A percentile compares a stretch with the other conserved stretches of the same genome.
Evolutionary conservation across 495 filamentous ascomycete genomes (phyloP).

Genomic region (Penicillium turbatum): DNA sequence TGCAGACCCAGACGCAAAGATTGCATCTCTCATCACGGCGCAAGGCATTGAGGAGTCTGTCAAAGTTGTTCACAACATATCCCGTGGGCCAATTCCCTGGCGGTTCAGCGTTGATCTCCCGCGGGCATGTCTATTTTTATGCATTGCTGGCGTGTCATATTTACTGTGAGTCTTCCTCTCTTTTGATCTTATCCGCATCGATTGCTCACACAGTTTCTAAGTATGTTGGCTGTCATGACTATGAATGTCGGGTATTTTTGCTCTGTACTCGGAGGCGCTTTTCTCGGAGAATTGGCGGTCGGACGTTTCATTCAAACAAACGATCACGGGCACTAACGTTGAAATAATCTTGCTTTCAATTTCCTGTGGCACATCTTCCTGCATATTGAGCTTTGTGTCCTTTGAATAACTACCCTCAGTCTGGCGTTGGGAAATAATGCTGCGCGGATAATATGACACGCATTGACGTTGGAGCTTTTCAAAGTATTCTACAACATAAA

Average conservation of each 20-base stretch:
- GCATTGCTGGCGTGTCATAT: conserved; percentile 74
- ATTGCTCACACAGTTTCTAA: conserved; percentile 32
- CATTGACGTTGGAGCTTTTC: no score
- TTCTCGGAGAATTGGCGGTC: conserved; percentile 76
- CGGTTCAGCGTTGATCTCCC: conserved; percentile 73
- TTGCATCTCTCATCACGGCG: conserved; percentile 53
- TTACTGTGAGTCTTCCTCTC: conserved; percentile 62
- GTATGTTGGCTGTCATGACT: conserved; percentile 98
- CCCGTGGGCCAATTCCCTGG: conserved; percentile 55
- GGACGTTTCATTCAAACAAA: conserved; percentile 57
- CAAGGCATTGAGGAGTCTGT: conserved; percentile 74
- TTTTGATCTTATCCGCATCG: background rate
- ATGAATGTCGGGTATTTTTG: conserved; percentile 96
- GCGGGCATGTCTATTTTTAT: conserved; percentile 62
- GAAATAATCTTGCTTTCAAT: background rate
- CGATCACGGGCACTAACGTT: conserved; percentile 25
- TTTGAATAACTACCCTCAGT: background rate
- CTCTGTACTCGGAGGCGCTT: conserved; percentile 76
- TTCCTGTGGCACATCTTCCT: background rate
- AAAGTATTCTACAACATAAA: no score
- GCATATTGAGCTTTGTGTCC: background rate
- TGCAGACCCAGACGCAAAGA: conserved; percentile 53
- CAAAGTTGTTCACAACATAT: conserved; percentile 55
- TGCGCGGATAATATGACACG: background rate
- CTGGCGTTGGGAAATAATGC: conserved; percentile 1